Conservation (phyloP, 345 rosid genomes). For the Jatropha curcas region DNA sequence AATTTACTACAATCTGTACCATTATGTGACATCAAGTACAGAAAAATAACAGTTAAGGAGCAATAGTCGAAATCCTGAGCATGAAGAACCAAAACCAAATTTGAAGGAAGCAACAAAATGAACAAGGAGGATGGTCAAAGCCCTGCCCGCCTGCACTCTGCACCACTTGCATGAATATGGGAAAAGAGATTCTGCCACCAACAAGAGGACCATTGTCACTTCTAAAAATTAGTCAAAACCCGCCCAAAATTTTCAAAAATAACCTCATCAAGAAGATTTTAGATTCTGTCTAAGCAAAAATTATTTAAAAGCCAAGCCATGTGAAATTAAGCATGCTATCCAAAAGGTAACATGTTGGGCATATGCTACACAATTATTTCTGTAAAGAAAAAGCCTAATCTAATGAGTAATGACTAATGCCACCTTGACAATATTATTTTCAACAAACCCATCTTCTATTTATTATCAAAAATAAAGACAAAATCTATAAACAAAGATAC, state of each 20-base stretch:
- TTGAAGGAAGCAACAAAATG: neutral
- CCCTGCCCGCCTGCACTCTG: neutral
- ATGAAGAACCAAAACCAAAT: neutral
- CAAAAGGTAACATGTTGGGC: constrained; percentile 12
- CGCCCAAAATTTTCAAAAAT: constrained; percentile 23
- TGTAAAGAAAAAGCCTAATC: constrained; percentile 7
- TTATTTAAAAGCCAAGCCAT: neutral
- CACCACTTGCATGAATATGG: neutral
- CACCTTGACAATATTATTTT: neutral
- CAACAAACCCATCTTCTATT: neutral
- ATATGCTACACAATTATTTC: neutral
- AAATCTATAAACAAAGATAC: neutral
- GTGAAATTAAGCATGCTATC: constrained; percentile 11
- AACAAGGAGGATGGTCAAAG: neutral
- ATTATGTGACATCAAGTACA: too few species aligned
- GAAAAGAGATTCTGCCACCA: neutral
- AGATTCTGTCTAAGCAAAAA: too few species aligned
- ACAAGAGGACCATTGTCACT: neutral
- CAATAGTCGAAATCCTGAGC: too few species aligned
- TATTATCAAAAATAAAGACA: too few species aligned
- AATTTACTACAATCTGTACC: too few species aligned
- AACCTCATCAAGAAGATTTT: too few species aligned
- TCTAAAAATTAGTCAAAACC: constrained; percentile 10
- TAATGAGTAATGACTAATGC: too few species aligned
- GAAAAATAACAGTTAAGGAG: too few species aligned